Percentiles rank a stretch among this genome's conserved stretches.
Evolutionary conservation across 495 filamentous ascomycete genomes (phyloP).

Genomic region (Hypoxylon cercidicola): DNA sequence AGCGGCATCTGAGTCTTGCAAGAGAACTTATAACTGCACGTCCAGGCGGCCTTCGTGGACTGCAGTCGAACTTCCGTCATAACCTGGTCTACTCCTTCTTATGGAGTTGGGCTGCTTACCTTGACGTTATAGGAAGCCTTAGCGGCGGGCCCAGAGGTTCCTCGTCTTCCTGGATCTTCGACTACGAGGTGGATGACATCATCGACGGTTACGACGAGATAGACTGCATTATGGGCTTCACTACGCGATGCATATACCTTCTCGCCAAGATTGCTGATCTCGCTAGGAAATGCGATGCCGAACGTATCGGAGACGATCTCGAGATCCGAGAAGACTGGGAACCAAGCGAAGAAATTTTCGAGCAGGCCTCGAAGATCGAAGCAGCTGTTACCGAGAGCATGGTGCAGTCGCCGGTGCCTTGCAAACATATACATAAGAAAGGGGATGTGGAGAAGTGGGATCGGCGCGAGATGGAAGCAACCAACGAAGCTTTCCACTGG

Average conservation of each 20-base stretch:
- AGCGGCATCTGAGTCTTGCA: conserved; percentile 78
- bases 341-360: conserved; percentile 63
- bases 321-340: conserved; percentile 65
- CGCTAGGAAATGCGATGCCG: conserved; percentile 73
- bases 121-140: conserved; percentile 82
- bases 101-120: conserved; percentile 86
- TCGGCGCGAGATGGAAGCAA: conserved; percentile 75
- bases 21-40: conserved; percentile 78
- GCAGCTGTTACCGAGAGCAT: conserved; percentile 62
- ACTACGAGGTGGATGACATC: conserved; percentile 61
- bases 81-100: conserved; percentile 82
- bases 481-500: conserved; percentile 83
- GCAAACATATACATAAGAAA: conserved; percentile 58
- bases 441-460: conserved; percentile 63
- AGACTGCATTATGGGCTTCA: conserved; percentile 86
- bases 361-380: conserved; percentile 66
- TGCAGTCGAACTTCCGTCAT: conserved; percentile 61
- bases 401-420: conserved; percentile 53
- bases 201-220: conserved; percentile 70
- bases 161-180: conserved; percentile 50
- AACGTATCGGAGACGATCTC: conserved; percentile 67
- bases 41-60: conserved; percentile 63
- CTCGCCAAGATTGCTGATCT: conserved; percentile 79
- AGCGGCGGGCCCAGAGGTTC: conserved; percentile 64
- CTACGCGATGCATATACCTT: conserved; percentile 73